Conservation (phyloP, 257 asterid genomes). For the Lavandula angustifolia region DNA sequence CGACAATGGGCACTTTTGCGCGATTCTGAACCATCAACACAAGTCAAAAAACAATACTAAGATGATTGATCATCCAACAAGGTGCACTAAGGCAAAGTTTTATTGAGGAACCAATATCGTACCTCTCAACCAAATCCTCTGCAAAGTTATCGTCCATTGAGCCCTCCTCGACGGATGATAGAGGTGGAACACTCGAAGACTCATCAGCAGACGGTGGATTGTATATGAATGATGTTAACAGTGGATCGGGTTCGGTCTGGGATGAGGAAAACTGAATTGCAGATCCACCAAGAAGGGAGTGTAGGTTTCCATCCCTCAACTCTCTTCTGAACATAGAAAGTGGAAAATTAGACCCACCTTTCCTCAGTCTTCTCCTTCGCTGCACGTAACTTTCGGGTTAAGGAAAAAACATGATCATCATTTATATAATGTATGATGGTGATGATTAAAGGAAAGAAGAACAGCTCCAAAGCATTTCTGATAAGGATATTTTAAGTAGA, state of each 20-base stretch:
- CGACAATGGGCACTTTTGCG: constrained; percentile 43
- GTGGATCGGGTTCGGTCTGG: constrained; percentile 60
- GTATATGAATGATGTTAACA: constrained; percentile 66
- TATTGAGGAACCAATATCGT: not conserved
- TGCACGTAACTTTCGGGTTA: constrained; percentile 58
- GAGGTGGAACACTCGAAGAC: constrained; percentile 40
- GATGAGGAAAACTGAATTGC: constrained; percentile 46
- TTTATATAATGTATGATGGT: not conserved
- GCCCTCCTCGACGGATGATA: constrained; percentile 39
- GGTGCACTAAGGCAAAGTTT: not conserved
- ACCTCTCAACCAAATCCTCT: constrained; percentile 55
- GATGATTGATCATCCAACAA: not conserved
- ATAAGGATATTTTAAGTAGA: constrained; percentile 78
- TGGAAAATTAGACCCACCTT: constrained; percentile 53
- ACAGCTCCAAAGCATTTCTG: constrained; percentile 22
- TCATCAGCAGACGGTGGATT: constrained; percentile 51
- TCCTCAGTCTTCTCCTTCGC: constrained; percentile 67
- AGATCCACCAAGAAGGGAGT: constrained; percentile 60
- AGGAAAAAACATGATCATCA: constrained; percentile 35
- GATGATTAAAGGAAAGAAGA: constrained; percentile 19
- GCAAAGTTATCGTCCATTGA: constrained; percentile 33
- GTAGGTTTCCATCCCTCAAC: constrained; percentile 69
- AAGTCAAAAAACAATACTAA: constrained; percentile 1
- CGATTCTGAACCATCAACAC: constrained; percentile 29
- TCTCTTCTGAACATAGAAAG: constrained; percentile 59